Evolutionary conservation across 2,329 filamentous ascomycete genomes (phyloP).

Genomic region (Paecilomyces niveus): DNA sequence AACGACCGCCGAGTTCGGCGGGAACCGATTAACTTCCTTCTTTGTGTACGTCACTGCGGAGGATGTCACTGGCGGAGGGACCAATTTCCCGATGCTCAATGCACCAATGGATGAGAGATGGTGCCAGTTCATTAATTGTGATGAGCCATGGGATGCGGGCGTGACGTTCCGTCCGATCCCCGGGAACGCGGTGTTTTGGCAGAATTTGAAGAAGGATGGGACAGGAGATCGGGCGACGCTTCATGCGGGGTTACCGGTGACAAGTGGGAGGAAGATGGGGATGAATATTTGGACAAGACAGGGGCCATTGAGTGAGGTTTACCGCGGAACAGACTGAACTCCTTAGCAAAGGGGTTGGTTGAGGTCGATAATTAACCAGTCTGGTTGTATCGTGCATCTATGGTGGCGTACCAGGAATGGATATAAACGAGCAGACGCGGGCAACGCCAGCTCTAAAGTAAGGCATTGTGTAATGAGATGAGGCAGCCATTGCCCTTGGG

Average conservation of each 20-base stretch:
- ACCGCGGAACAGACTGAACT: neutral
- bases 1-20: constrained; percentile 32
- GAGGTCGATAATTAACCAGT: too few species aligned
- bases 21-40: constrained; percentile 42
- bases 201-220: constrained; percentile 36
- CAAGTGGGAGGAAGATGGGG: constrained; percentile 42
- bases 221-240: constrained; percentile 38
- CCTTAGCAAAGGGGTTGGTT: neutral
- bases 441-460: neutral
- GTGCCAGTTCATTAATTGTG: constrained; percentile 44
- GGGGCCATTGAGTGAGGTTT: neutral
- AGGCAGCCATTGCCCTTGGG: neutral
- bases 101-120: constrained; percentile 32
- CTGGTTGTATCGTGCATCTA: too few species aligned
- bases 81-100: constrained; percentile 42
- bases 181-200: constrained; percentile 46
- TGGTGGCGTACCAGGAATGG: too few species aligned
- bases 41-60: constrained; percentile 42
- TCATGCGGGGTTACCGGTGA: constrained; percentile 43
- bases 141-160: constrained; percentile 41
- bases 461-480: neutral
- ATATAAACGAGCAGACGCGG: too few species aligned
- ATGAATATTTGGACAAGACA: constrained; percentile 46
- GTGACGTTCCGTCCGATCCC: constrained; percentile 43
- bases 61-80: constrained; percentile 40